Evolutionary conservation across 2,329 filamentous ascomycete genomes (phyloP).

Genomic region (Trichothecium sympodiale): DNA sequence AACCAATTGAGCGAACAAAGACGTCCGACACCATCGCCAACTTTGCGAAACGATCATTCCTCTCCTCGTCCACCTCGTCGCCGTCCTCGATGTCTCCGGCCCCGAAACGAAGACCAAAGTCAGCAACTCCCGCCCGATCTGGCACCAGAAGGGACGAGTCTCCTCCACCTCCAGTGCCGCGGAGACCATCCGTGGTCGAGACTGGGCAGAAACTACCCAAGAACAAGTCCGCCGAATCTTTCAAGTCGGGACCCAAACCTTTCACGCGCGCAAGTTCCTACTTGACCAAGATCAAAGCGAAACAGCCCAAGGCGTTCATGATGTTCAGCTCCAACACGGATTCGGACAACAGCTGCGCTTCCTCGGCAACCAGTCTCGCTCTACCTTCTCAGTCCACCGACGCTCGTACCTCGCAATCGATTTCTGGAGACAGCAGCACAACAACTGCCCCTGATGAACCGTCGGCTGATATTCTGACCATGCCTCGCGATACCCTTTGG

Average conservation of each 20-base stretch:
- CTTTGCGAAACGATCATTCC: constrained; percentile 42
- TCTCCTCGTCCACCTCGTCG: constrained; percentile 31
- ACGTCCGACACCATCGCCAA: constrained; percentile 36
- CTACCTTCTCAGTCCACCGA: constrained; percentile 22
- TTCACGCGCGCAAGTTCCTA: constrained; percentile 35
- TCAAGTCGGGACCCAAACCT: constrained; percentile 23
- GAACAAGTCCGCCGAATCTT: constrained; percentile 19
- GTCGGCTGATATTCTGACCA: constrained; percentile 29
- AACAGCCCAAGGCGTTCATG: constrained; percentile 31
- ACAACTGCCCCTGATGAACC: constrained; percentile 30
- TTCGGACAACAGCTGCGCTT: constrained; percentile 32
- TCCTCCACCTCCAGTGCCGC: no score
- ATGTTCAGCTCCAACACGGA: constrained; percentile 25
- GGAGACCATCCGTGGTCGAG: no score
- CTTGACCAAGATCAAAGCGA: constrained; percentile 36
- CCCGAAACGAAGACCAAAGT: constrained; percentile 22
- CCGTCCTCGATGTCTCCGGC: constrained; percentile 19
- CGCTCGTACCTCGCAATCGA: constrained; percentile 25
- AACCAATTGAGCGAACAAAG: constrained; percentile 7
- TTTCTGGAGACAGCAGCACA: constrained; percentile 25
- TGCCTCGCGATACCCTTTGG: constrained; percentile 36
- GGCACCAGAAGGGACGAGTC: constrained; percentile 11
- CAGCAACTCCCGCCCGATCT: constrained; percentile 9
- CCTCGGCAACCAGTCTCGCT: constrained; percentile 34
- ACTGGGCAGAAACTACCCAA: background rate